Conservation (phyloP, 257 asterid genomes). For the Fraxinus anomala region DNA sequence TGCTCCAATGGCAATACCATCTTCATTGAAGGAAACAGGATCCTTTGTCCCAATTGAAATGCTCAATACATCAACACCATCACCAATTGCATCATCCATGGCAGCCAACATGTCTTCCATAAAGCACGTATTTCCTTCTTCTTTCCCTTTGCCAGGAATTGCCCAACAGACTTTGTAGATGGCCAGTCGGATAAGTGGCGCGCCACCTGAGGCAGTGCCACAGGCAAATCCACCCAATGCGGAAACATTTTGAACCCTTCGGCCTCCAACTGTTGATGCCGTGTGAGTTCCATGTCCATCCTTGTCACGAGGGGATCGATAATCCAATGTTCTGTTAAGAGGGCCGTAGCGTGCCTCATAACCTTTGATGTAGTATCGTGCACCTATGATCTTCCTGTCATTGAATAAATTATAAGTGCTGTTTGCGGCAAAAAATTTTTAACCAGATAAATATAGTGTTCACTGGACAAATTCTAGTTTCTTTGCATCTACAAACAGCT, state of each 20-base stretch:
- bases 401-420: not conserved
- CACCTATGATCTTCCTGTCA: constrained; percentile 80
- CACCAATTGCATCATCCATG: constrained; percentile 81
- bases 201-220: constrained; percentile 91
- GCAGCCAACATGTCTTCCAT: constrained; percentile 88
- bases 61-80: constrained; percentile 80
- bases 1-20: constrained; percentile 72
- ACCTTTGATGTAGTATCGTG: constrained; percentile 78
- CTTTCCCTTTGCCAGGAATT: constrained; percentile 55
- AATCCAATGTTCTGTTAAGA: constrained; percentile 60
- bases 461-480: too few relatives aligned
- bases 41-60: constrained; percentile 61
- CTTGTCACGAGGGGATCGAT: constrained; percentile 76
- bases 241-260: constrained; percentile 45
- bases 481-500: too few relatives aligned
- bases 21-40: constrained; percentile 47
- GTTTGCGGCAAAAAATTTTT: not conserved
- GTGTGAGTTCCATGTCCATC: constrained; percentile 99
- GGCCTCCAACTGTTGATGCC: constrained; percentile 69
- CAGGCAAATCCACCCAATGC: constrained; percentile 80
- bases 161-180: constrained; percentile 95
- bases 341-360: constrained; percentile 65
- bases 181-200: constrained; percentile 72
- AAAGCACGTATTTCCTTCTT: constrained; percentile 68
- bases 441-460: too few relatives aligned